A percentile compares a stretch with the other conserved stretches of the same genome.
Evolutionary conservation across 176 grass and related monocot species (phyloP).

Genomic region (Zea luxurians): DNA sequence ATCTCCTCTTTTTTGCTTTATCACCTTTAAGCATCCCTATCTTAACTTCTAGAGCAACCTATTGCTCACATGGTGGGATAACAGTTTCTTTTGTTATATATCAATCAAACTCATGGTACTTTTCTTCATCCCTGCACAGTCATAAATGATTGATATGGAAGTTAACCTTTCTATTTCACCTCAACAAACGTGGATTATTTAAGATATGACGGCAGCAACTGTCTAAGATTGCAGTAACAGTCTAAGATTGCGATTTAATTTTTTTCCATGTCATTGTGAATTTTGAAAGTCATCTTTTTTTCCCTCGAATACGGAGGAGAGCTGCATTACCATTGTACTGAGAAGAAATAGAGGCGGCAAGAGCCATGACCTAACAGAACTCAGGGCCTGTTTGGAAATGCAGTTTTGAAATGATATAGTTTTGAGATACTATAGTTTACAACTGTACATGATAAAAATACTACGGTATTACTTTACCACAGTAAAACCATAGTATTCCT

Average conservation of each 20-base stretch:
- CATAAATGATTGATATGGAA: background rate
- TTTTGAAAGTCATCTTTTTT: background rate
- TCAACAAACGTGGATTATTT: background rate
- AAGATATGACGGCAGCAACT: background rate
- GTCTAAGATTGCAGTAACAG: background rate
- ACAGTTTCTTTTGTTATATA: conserved; percentile 7
- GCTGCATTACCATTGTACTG: no score
- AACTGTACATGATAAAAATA: no score
- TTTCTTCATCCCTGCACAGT: conserved; percentile 7
- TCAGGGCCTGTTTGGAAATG: no score
- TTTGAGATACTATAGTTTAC: no score
- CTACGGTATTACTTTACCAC: no score
- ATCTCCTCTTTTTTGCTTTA: conserved; percentile 1
- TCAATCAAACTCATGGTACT: background rate
- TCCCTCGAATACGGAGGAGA: no score
- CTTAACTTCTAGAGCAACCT: conserved; percentile 4
- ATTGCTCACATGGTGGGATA: no score
- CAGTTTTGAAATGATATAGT: no score
- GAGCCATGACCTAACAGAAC: no score
- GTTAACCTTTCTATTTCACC: conserved; percentile 1
- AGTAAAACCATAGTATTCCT: no score
- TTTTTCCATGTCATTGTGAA: conserved; percentile 6
- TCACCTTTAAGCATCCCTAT: conserved; percentile 10
- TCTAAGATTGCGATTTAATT: background rate
- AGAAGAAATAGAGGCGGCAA: no score